Conservation (phyloP, 768 basidiomycete genomes). For the Xerocomellus intermedius region DNA sequence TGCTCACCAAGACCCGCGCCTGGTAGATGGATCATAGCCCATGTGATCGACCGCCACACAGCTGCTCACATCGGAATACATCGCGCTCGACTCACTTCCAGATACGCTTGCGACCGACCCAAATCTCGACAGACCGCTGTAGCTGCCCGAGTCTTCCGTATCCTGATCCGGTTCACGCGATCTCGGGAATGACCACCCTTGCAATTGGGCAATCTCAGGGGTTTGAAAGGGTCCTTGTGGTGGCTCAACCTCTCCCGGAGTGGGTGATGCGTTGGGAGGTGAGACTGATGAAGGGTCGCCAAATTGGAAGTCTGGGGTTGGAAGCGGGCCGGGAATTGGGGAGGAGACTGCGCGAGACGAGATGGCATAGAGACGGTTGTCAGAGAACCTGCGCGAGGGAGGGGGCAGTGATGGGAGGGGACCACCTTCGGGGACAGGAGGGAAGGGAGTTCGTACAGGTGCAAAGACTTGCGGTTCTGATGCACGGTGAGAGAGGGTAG, state of each 20-base stretch:
- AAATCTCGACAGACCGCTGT: conserved; percentile 50
- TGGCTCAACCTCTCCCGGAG: conserved; percentile 44
- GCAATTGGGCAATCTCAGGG: conserved; percentile 42
- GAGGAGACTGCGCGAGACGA: conserved; percentile 47
- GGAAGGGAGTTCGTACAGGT: conserved; percentile 41
- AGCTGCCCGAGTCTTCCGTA: conserved; percentile 51
- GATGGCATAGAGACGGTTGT: conserved; percentile 48
- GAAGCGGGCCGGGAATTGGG: conserved; percentile 54
- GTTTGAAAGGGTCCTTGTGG: conserved; percentile 33
- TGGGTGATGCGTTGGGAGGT: conserved; percentile 47
- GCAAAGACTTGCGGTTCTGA: conserved; percentile 35
- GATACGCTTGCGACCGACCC: conserved; percentile 60
- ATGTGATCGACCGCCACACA: conserved; percentile 32
- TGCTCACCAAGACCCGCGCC: conserved; percentile 33
- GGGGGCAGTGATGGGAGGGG: conserved; percentile 9
- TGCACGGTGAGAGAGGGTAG: conserved; percentile 28
- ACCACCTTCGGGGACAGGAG: conserved; percentile 25
- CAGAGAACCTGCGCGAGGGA: conserved; percentile 34
- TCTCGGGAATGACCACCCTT: conserved; percentile 45
- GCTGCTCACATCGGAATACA: conserved; percentile 46
- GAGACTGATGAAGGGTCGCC: conserved; percentile 52
- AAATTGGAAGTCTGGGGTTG: conserved; percentile 62
- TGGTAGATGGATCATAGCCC: conserved; percentile 33
- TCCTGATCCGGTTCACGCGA: conserved; percentile 45
- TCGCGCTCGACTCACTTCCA: conserved; percentile 57